Evolutionary conservation across 805 yeast species (phyloP).

Genomic region (Saccharomycopsis oosterbeekiorum): DNA sequence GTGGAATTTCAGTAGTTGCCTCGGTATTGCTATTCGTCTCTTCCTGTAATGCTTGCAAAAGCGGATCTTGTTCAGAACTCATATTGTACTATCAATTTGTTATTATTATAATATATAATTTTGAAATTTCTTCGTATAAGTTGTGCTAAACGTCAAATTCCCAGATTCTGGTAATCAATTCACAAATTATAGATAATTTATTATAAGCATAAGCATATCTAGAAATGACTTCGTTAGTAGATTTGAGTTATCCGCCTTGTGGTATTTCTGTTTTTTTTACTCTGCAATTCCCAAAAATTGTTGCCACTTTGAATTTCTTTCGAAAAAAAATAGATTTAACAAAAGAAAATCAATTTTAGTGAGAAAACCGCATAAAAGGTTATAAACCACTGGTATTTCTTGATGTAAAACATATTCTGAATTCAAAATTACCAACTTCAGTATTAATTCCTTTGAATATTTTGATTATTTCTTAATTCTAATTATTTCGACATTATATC

Average conservation of each 20-base stretch:
- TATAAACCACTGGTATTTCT: neutral
- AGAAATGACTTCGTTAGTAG: neutral
- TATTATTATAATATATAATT: too few species aligned
- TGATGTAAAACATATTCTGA: neutral
- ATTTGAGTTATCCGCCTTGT: neutral
- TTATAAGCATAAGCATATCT: too few species aligned
- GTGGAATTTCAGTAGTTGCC: constrained; percentile 16
- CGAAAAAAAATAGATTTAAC: neutral
- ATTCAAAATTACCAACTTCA: neutral
- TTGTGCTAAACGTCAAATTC: too few species aligned
- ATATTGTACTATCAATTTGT: neutral
- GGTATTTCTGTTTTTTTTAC: neutral
- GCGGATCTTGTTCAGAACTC: constrained; percentile 43
- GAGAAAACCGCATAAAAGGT: neutral
- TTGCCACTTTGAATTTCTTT: neutral
- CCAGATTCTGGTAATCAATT: too few species aligned
- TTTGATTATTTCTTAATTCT: too few species aligned
- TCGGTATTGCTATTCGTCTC: constrained; percentile 22
- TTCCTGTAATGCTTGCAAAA: constrained; percentile 53
- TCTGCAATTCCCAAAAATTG: neutral
- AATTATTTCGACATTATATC: neutral
- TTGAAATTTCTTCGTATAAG: too few species aligned
- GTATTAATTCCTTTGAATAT: too few species aligned
- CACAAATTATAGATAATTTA: neutral
- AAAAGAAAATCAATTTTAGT: neutral